Evolutionary conservation across 2,329 filamentous ascomycete species (phyloP).

Genomic region (Neonectria punicea): DNA sequence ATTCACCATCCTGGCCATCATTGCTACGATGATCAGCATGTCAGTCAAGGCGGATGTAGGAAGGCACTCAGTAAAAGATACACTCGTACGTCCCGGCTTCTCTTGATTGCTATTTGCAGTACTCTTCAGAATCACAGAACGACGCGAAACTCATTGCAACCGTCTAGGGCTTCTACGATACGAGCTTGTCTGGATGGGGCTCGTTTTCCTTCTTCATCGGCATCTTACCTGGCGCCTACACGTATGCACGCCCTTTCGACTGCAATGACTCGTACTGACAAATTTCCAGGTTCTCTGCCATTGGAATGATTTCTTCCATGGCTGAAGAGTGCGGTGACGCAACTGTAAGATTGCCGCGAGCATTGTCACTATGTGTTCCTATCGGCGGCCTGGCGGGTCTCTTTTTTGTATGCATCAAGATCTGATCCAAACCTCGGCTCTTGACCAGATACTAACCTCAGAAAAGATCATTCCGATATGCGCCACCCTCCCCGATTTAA

Average conservation of each 20-base stretch:
- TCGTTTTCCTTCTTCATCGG: conserved; percentile 68
- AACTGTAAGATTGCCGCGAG: conserved; percentile 69
- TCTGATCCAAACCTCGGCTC: conserved; percentile 63
- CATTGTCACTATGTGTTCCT: conserved; percentile 72
- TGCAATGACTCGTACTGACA: neutral
- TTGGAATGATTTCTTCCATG: conserved; percentile 65
- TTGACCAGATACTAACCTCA: conserved; percentile 43
- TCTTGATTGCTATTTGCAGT: neutral
- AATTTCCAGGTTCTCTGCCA: conserved; percentile 50
- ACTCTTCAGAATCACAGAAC: neutral
- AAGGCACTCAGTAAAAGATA: conserved; percentile 63
- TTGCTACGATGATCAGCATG: conserved; percentile 75
- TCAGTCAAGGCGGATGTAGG: conserved; percentile 69
- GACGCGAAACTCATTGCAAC: neutral
- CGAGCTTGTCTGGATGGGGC: conserved; percentile 74
- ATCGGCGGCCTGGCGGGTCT: conserved; percentile 73
- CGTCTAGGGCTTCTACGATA: conserved; percentile 72
- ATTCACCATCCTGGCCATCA: conserved; percentile 76
- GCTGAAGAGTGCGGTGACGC: conserved; percentile 69
- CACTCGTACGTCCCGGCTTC: conserved; percentile 28
- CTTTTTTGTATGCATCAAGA: conserved; percentile 62
- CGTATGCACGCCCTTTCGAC: conserved; percentile 11
- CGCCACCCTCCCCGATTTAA: conserved; percentile 77
- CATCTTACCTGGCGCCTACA: conserved; percentile 57
- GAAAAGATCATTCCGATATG: conserved; percentile 39